Evolutionary conservation across 179 eudicot genomes (phyloP).

Genomic region (Patellifolia procumbens): DNA sequence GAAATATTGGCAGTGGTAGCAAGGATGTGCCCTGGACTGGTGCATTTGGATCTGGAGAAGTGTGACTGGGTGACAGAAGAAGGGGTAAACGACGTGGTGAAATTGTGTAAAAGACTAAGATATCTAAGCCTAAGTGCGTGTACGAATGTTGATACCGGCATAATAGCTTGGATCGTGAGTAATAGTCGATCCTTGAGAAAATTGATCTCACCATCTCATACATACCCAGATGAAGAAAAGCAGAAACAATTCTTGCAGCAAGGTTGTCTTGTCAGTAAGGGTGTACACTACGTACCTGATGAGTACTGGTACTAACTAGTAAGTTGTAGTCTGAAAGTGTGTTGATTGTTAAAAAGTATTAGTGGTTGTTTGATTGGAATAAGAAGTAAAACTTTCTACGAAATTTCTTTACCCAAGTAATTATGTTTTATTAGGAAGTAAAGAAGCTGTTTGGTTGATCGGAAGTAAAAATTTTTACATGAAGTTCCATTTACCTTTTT

Average conservation of each 20-base stretch:
- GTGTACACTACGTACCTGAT: background rate
- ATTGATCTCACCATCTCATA: constrained; percentile 16
- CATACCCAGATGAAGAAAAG: constrained; percentile 23
- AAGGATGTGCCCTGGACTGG: constrained; percentile 18
- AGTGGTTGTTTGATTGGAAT: no score
- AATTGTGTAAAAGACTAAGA: constrained; percentile 26
- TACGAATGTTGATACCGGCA: constrained; percentile 5
- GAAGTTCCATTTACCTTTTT: no score
- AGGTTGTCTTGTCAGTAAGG: constrained; percentile 21
- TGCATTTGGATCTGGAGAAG: constrained; percentile 22
- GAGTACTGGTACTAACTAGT: background rate
- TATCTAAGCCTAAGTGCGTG: constrained; percentile 19
- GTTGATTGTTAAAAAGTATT: no score
- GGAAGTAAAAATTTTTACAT: no score
- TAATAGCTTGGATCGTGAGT: constrained; percentile 22
- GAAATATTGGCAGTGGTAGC: constrained; percentile 17
- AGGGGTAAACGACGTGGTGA: constrained; percentile 24
- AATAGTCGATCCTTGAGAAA: constrained; percentile 19
- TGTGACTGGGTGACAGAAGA: constrained; percentile 24
- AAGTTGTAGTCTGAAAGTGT: no score
- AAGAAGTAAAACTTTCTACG: no score
- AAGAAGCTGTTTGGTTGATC: no score
- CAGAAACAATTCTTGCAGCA: constrained; percentile 14
- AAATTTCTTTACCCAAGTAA: no score
- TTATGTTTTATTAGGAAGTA: no score